Evolutionary conservation across 148 eudicot genomes (phyloP).

Genomic region (Rhododendron mucronatum): DNA sequence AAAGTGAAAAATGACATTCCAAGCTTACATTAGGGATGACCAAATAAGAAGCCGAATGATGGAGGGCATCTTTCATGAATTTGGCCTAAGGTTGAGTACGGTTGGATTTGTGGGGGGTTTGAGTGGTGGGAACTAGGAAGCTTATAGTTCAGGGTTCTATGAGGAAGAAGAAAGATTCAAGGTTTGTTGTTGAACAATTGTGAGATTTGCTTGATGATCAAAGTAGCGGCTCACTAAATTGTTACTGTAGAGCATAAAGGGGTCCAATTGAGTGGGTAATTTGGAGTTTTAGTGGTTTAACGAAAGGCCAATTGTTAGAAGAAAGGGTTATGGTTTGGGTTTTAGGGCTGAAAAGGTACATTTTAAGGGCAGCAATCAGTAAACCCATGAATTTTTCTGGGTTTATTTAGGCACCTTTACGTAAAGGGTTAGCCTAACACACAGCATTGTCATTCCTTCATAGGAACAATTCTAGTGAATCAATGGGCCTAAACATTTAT

Average conservation of each 20-base stretch:
- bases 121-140: background rate
- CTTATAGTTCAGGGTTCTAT: background rate
- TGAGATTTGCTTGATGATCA: background rate
- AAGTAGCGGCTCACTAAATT: background rate
- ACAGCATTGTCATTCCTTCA: background rate
- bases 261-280: too few species aligned
- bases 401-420: background rate
- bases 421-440: background rate
- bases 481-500: background rate
- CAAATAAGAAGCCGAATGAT: background rate
- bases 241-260: background rate
- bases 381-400: background rate
- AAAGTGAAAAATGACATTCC: background rate
- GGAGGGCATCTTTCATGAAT: background rate
- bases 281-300: background rate
- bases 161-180: background rate
- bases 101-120: background rate
- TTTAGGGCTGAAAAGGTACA: background rate
- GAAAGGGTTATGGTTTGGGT: background rate
- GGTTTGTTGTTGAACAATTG: background rate
- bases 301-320: background rate
- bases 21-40: background rate
- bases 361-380: background rate
- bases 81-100: background rate
- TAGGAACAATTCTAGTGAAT: background rate